A percentile compares a stretch with the other conserved stretches of the same genome.
Evolutionary conservation across 176 grass and related monocot genomes (phyloP).

Genomic region (Hordeum vulgare): DNA sequence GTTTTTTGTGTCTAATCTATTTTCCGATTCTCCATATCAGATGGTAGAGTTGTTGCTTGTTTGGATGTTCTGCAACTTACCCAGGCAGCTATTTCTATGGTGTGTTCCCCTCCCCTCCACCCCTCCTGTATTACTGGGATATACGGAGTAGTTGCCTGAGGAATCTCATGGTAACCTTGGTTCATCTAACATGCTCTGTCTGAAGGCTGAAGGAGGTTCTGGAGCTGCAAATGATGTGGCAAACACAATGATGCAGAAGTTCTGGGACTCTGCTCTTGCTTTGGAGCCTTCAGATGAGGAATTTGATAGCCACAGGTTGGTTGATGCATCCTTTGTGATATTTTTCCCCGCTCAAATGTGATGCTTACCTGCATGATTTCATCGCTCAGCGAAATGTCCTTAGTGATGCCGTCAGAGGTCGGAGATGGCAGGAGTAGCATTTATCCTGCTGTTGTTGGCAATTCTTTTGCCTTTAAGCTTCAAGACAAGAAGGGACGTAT

Average conservation of each 20-base stretch:
- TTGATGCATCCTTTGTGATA: background rate
- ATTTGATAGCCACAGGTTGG: constrained; percentile 73
- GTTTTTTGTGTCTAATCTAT: background rate
- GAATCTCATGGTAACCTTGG: background rate
- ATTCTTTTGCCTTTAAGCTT: constrained; percentile 81
- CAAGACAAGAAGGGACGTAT: constrained; percentile 69
- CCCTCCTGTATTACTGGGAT: background rate
- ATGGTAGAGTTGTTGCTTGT: constrained; percentile 71
- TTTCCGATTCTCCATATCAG: constrained; percentile 24
- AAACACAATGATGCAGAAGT: constrained; percentile 88
- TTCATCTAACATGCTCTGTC: constrained; percentile 6
- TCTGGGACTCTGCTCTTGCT: constrained; percentile 94
- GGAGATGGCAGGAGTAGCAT: constrained; percentile 47
- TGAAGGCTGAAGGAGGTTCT: constrained; percentile 72
- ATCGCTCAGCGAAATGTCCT: constrained; percentile 62
- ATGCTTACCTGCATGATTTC: constrained; percentile 14
- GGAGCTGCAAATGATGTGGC: constrained; percentile 65
- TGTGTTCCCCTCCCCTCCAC: constrained; percentile 9
- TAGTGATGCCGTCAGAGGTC: constrained; percentile 62
- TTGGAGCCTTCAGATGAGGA: constrained; percentile 65
- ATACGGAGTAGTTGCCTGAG: background rate
- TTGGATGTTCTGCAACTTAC: constrained; percentile 98
- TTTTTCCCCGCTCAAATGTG: background rate
- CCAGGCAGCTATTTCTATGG: constrained; percentile 96
- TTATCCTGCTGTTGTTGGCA: constrained; percentile 57